Percentiles rank a stretch among this genome's conserved stretches.
These are phyloP conservation scores for Triticum urartu DNA, from an alignment of 176 grass and related monocot species.

Conservation along the genomic window DNA sequence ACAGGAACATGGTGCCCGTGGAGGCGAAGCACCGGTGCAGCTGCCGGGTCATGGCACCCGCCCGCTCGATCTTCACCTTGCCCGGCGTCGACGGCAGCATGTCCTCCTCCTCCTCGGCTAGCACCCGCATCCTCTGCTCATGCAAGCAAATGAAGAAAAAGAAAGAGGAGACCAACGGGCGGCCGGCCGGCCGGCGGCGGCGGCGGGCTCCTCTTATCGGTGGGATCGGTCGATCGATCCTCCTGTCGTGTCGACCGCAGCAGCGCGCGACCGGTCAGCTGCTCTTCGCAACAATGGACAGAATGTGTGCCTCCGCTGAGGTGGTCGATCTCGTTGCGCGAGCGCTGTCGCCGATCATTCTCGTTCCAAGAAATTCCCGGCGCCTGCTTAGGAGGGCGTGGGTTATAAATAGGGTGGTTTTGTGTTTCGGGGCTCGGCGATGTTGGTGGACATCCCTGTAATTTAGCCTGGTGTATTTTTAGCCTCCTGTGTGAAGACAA, in stretches of 20 bases:
- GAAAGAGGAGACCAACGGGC: background rate
- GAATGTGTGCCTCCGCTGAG: background rate
- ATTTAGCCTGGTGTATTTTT: constrained; percentile 44
- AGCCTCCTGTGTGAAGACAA: background rate
- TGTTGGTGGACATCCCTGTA: constrained; percentile 41
- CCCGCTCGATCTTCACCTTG: constrained; percentile 72
- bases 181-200: background rate
- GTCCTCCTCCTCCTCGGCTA: constrained; percentile 59
- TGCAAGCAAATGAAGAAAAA: background rate
- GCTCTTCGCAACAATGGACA: background rate
- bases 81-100: constrained; percentile 66
- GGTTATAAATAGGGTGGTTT: constrained; percentile 45
- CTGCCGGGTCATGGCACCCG: constrained; percentile 41
- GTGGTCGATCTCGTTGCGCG: background rate
- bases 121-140: constrained; percentile 44
- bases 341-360: background rate
- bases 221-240: background rate
- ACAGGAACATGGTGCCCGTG: constrained; percentile 72
- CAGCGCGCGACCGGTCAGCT: background rate
- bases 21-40: constrained; percentile 76
- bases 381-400: constrained; percentile 14
- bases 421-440: constrained; percentile 24
- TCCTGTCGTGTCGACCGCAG: background rate
- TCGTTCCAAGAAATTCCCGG: background rate
- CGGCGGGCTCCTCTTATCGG: background rate